Base-by-base conservation (phyloP, 257 asterid genomes). In the Vinca minor region DNA sequence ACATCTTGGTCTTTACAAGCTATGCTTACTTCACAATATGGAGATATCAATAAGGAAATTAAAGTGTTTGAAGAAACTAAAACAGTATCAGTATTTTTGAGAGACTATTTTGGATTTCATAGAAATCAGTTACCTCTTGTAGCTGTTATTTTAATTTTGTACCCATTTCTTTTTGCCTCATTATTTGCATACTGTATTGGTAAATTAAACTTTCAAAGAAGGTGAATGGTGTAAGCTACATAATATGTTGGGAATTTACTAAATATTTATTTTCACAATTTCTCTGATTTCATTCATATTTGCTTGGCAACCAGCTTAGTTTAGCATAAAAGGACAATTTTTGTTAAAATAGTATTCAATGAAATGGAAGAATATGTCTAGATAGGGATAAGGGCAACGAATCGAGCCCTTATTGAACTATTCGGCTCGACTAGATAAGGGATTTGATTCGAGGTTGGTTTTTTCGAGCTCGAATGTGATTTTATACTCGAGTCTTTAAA, bases 171-270 rank as follows among this genome's bases (percentile, higher is more conserved):
- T 5, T 44, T 74, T 69, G 75, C 79, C 26, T 45, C 6, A n/a
- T 25, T 74, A 2, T 74, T 69, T 74, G 69, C 74, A 12, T 69
- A 14, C 23, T 69, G 74, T 44, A 69, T 69, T 15, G 72, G 57
- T 17, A 69, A 74, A 44, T 46, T 74, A 54, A 74, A 69, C 59
- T 74, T 70, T 54, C 79, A 74, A 23, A 69, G 62, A 36, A 74
- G 75, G 23, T 74, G 49, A 73, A 42, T 25, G 12, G 1, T 12
- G 12, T 46, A 45, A 11, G 49, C 49, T 44, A 3, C 6, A 34
- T 34, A n/a, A n/a, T n/a, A n/a, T n/a, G n/a, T 11, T 3, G 17
- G 17, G 17, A 41, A 10, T 41, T 41, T 41, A 2, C 8, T 41
- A 41, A 2, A 13, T 10, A 5, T 41, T 0, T 12, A 0, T 41